phyloP scores from a whole-genome alignment of 2,329 filamentous ascomycete genomes.

The Colletotrichum australisinense region DNA sequence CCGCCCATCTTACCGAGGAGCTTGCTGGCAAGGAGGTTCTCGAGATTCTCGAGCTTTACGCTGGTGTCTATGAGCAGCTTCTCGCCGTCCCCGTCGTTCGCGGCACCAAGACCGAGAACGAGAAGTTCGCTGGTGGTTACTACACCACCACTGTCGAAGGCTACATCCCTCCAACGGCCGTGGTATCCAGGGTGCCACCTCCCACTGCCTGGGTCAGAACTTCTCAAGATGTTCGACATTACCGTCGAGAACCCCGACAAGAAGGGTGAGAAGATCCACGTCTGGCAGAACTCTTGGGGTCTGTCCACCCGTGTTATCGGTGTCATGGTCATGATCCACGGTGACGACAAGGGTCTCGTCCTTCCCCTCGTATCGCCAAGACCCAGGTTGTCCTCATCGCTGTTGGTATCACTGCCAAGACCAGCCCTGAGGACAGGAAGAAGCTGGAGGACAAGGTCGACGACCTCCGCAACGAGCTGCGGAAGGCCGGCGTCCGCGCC shows the following conservation, averaged over 20 bases:
- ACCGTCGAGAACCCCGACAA: conserved; percentile 92
- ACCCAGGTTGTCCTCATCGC: conserved; percentile 89
- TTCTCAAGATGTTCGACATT: conserved; percentile 99
- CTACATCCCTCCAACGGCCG: conserved; percentile 94
- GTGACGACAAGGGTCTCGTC: conserved; percentile 94
- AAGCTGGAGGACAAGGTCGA: conserved; percentile 82
- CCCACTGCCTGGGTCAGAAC: conserved; percentile 95
- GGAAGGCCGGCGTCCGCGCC: conserved; percentile 79
- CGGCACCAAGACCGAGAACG: conserved; percentile 94
- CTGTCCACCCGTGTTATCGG: conserved; percentile 96
- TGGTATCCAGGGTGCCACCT: conserved; percentile 96
- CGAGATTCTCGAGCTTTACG: conserved; percentile 93
- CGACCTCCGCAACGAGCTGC: conserved; percentile 75
- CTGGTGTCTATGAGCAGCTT: conserved; percentile 90
- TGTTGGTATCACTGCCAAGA: conserved; percentile 92
- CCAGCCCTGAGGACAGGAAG: conserved; percentile 80
- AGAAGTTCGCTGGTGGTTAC: conserved; percentile 96
- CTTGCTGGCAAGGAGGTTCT: conserved; percentile 87
- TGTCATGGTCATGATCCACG: conserved; percentile 99
- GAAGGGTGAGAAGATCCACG: conserved; percentile 82
- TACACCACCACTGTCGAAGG: conserved; percentile 98
- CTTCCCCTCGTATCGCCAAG: conserved; percentile 92
- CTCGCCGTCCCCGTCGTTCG: conserved; percentile 95
- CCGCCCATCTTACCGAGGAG: conserved; percentile 86
- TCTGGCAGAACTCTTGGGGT: conserved; percentile 99